phyloP scores from a whole-genome alignment of 352 stramenopile species.

The Pythium angustatum region DNA sequence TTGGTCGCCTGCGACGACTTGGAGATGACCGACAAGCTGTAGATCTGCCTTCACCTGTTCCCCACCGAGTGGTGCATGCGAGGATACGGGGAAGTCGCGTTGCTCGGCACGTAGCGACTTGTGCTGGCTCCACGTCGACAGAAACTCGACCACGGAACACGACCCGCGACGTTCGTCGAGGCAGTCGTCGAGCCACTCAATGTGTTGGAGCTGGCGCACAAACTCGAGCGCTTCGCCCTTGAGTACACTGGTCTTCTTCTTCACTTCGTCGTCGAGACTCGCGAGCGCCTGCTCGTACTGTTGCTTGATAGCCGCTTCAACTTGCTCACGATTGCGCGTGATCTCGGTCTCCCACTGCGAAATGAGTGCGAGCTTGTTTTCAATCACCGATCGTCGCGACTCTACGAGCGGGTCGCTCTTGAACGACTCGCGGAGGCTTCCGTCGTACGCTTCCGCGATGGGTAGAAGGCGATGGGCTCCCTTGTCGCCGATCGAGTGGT shows the following conservation, averaged over 20 bases:
- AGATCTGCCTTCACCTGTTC: slow-evolving; percentile 68
- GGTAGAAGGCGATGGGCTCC: slow-evolving; percentile 64
- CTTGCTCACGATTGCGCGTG: slow-evolving; percentile 43
- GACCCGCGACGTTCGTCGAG: slow-evolving; percentile 51
- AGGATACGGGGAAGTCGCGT: slow-evolving; percentile 55
- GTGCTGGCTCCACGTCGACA: slow-evolving; percentile 68
- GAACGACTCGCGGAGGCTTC: slow-evolving; percentile 61
- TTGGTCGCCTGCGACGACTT: slow-evolving; percentile 36
- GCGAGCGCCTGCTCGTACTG: slow-evolving; percentile 52
- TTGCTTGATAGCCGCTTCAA: slow-evolving; percentile 49
- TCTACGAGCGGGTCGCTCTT: slow-evolving; percentile 63
- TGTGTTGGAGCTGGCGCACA: slow-evolving; percentile 62
- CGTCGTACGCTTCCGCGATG: slow-evolving; percentile 67
- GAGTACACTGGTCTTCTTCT: slow-evolving; percentile 51
- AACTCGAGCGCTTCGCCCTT: slow-evolving; percentile 64
- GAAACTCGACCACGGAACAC: slow-evolving; percentile 55
- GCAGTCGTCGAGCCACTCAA: slow-evolving; percentile 70
- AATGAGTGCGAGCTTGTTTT: slow-evolving; percentile 53
- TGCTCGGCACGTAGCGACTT: slow-evolving; percentile 64
- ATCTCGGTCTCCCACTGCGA: slow-evolving; percentile 36
- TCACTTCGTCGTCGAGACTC: slow-evolving; percentile 43
- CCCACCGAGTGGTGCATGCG: slow-evolving; percentile 23
- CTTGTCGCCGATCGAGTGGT: slow-evolving; percentile 81
- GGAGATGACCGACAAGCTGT: slow-evolving; percentile 55
- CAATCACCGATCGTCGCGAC: slow-evolving; percentile 64